These are phyloP conservation scores for Hyphodiscus sp. DNA, from an alignment of 2,329 filamentous ascomycete species.

Conservation along the genomic window DNA sequence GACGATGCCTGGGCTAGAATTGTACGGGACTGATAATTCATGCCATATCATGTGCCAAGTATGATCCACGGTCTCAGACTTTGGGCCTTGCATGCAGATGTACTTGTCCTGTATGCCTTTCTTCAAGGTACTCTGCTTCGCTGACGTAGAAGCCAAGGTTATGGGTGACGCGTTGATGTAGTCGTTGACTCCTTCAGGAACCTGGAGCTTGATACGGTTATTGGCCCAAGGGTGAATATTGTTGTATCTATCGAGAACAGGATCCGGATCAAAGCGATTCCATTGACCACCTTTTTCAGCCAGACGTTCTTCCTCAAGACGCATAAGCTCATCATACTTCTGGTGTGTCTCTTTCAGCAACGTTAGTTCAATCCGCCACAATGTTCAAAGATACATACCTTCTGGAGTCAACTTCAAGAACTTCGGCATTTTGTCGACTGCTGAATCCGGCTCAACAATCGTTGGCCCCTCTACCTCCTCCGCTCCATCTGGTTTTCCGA, in stretches of 20 bases:
- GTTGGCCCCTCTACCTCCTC: neutral
- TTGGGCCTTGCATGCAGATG: slow-evolving; percentile 93
- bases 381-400: slow-evolving; percentile 35
- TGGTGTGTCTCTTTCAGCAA: slow-evolving; percentile 43
- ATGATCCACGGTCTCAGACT: slow-evolving; percentile 65
- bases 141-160: slow-evolving; percentile 35
- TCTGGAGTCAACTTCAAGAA: slow-evolving; percentile 45
- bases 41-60: slow-evolving; percentile 96
- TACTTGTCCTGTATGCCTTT: slow-evolving; percentile 45
- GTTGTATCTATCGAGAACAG: slow-evolving; percentile 70
- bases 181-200: slow-evolving; percentile 65
- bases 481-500: slow-evolving; percentile 7
- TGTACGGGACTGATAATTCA: slow-evolving; percentile 42
- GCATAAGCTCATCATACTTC: slow-evolving; percentile 58
- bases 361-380: slow-evolving; percentile 12
- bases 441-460: neutral
- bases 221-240: slow-evolving; percentile 89
- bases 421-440: slow-evolving; percentile 34
- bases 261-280: slow-evolving; percentile 51
- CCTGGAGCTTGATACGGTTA: slow-evolving; percentile 75
- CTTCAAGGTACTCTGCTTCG: slow-evolving; percentile 22
- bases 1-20: slow-evolving; percentile 68
- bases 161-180: slow-evolving; percentile 77
- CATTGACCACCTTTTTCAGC: slow-evolving; percentile 36
- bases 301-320: slow-evolving; percentile 39